Evolutionary conservation across 768 basidiomycete species (phyloP).

Genomic region (Chalciporus pseudorubinellus): DNA sequence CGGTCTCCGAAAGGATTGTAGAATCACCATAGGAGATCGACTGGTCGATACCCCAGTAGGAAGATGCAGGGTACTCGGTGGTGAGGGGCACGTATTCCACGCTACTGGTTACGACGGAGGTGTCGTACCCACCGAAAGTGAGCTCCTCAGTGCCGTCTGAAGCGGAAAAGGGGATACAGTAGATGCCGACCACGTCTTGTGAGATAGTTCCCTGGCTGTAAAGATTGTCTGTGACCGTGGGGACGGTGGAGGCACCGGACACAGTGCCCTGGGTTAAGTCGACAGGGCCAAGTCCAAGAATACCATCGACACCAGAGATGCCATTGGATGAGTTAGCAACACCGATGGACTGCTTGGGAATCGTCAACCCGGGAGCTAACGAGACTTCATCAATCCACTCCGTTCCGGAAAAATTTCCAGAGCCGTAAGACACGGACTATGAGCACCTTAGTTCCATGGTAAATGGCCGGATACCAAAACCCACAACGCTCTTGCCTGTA

Average conservation of each 20-base stretch:
- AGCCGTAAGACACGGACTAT: neutral
- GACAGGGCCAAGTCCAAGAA: neutral
- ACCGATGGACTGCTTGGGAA: neutral
- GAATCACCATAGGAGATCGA: neutral
- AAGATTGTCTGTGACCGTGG: neutral
- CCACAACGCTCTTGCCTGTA: conserved; percentile 23
- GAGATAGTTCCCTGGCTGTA: conserved; percentile 14
- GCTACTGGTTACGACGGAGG: conserved; percentile 5
- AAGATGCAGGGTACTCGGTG: conserved; percentile 16
- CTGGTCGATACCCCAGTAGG: no score
- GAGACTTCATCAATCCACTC: conserved; percentile 1
- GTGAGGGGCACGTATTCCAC: conserved; percentile 27
- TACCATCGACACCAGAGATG: neutral
- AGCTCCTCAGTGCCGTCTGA: conserved; percentile 22
- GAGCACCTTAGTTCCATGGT: neutral
- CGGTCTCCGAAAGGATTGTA: neutral
- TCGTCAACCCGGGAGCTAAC: neutral
- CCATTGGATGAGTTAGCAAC: no score
- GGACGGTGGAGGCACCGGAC: neutral
- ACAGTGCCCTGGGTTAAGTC: neutral
- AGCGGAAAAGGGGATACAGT: conserved; percentile 26
- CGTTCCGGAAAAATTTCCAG: neutral
- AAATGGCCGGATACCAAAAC: neutral
- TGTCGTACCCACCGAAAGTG: conserved; percentile 29
- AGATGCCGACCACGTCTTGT: conserved; percentile 30